Evolutionary conservation across 2,329 filamentous ascomycete genomes (phyloP).

Genomic region (Stachybotrys chlorohalonatus): DNA sequence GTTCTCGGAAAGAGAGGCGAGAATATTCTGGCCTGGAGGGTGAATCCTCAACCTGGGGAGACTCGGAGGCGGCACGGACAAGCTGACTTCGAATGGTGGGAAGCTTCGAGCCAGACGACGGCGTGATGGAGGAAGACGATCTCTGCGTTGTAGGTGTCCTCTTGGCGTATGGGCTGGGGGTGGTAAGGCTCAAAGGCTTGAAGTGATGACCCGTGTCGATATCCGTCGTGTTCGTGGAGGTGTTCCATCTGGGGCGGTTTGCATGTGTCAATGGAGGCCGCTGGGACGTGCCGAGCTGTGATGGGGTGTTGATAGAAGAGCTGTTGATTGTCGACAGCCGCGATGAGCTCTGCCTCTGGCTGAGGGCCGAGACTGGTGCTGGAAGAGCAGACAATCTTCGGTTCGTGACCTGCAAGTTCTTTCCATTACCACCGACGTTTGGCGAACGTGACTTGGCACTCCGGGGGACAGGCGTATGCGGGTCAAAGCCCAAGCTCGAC

Average conservation of each 20-base stretch:
- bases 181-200: slow-evolving; percentile 51
- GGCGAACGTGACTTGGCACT: slow-evolving; percentile 37
- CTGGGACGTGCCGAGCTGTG: slow-evolving; percentile 26
- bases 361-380: slow-evolving; percentile 27
- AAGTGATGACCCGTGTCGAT: slow-evolving; percentile 61
- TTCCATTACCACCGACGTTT: slow-evolving; percentile 33
- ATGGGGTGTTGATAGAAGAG: slow-evolving; percentile 41
- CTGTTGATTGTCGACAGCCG: slow-evolving; percentile 37
- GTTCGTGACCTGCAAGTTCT: slow-evolving; percentile 24
- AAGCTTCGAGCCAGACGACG: slow-evolving; percentile 35
- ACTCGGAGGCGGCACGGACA: slow-evolving; percentile 35
- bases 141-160: slow-evolving; percentile 29
- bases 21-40: slow-evolving; percentile 34
- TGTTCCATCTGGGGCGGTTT: slow-evolving; percentile 65
- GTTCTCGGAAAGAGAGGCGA: slow-evolving; percentile 45
- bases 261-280: slow-evolving; percentile 37
- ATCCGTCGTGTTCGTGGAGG: slow-evolving; percentile 53
- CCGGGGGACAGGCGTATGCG: slow-evolving; percentile 33
- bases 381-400: slow-evolving; percentile 41
- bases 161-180: slow-evolving; percentile 48
- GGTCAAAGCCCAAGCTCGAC: slow-evolving; percentile 43
- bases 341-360: slow-evolving; percentile 31
- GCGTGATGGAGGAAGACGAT: slow-evolving; percentile 32
- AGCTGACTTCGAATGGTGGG: slow-evolving; percentile 40
- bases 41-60: slow-evolving; percentile 35